These are phyloP conservation scores for Syzygium malaccense DNA, from an alignment of 441 rosid species.

Conservation along the genomic window DNA sequence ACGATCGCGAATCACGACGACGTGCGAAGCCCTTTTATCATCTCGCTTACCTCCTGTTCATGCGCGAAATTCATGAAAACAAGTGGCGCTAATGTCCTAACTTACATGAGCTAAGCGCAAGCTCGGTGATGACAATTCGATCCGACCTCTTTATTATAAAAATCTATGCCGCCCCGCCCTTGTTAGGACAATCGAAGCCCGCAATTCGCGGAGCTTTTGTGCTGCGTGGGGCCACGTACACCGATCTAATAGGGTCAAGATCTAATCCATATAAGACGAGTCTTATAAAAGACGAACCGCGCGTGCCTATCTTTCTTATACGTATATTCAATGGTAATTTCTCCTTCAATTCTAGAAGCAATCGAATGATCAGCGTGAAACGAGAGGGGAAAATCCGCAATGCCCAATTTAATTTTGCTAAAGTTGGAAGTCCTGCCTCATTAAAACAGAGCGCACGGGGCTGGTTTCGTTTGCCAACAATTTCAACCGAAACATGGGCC, in stretches of 20 bases:
- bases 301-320: neutral
- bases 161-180: neutral
- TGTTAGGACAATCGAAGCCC: neutral
- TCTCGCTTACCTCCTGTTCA: neutral
- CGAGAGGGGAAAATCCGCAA: neutral
- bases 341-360: neutral
- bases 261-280: neutral
- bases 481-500: neutral
- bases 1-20: too few relatives aligned
- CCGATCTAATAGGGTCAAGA: neutral
- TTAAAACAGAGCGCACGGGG: neutral
- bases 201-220: neutral
- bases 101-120: too few relatives aligned
- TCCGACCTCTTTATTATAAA: neutral
- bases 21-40: too few relatives aligned
- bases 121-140: neutral
- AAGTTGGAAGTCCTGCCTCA: neutral
- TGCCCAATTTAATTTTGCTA: neutral
- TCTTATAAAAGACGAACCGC: fast-evolving
- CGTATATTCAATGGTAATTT: neutral
- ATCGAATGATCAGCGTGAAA: neutral
- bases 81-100: neutral
- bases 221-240: neutral
- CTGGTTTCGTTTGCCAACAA: neutral
- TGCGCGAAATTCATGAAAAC: neutral